Evolutionary conservation across 139 green algal species (phyloP).

Genomic region (Diplosphaera chodatii): DNA sequence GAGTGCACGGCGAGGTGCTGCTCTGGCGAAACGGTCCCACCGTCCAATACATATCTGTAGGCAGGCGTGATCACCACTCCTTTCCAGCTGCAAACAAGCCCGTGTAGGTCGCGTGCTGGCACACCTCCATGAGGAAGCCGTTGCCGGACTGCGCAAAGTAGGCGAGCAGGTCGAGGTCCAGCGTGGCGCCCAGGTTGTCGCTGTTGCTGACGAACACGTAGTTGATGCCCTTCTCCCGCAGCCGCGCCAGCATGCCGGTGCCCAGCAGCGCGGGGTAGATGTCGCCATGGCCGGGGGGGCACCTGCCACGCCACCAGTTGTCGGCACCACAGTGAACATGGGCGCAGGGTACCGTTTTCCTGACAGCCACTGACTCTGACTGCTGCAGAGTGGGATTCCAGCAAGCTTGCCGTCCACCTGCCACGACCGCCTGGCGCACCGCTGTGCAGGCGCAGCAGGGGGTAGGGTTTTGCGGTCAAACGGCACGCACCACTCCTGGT

Average conservation of each 20-base stretch:
- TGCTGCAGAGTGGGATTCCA: no score
- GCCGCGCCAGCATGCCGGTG: conserved; percentile 75
- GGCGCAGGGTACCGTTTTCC: no score
- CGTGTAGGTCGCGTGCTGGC: no score
- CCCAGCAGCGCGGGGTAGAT: conserved; percentile 90
- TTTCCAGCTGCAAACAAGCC: no score
- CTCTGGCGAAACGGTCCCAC: no score
- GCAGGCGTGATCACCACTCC: no score
- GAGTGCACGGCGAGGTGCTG: no score
- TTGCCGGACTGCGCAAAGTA: not conserved
- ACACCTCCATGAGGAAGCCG: not conserved
- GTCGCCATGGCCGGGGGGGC: conserved; percentile 86
- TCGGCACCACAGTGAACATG: no score
- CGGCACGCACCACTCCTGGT: conserved; percentile 70
- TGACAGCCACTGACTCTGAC: no score
- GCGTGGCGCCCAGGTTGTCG: conserved; percentile 70
- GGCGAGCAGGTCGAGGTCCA: not conserved
- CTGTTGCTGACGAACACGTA: conserved; percentile 71
- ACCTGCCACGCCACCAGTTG: conserved; percentile 58
- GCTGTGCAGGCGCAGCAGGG: not conserved
- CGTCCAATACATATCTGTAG: no score
- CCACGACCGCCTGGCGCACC: no score
- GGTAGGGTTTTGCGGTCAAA: not conserved
- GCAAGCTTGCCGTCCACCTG: no score
- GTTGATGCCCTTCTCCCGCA: conserved; percentile 64